Percentiles rank a stretch among this genome's conserved stretches.
Conservation (phyloP, 768 basidiomycete genomes). For the Rhizopogon vinicolor region DNA sequence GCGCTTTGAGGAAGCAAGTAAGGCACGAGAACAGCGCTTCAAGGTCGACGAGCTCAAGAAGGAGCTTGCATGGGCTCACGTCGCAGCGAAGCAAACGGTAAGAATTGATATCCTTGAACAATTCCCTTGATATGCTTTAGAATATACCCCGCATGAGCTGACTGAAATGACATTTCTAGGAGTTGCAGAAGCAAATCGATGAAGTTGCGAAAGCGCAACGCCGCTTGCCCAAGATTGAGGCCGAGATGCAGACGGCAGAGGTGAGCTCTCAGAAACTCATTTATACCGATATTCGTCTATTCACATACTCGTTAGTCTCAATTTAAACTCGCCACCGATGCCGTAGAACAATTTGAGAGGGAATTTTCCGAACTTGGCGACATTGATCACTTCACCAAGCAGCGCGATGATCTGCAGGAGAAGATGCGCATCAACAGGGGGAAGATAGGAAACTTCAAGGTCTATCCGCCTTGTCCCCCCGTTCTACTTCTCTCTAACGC, state of each 20-base stretch:
- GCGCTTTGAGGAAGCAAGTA: constrained; percentile 68
- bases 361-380: constrained; percentile 40
- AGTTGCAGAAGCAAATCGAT: constrained; percentile 37
- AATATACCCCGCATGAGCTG: background rate
- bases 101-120: constrained; percentile 12
- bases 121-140: background rate
- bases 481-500: constrained; percentile 2
- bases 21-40: constrained; percentile 65
- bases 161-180: constrained; percentile 22
- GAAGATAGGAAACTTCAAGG: constrained; percentile 40
- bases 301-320: constrained; percentile 21
- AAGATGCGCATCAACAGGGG: constrained; percentile 44
- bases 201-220: constrained; percentile 35
- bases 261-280: constrained; percentile 20
- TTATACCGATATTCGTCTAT: background rate
- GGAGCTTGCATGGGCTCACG: constrained; percentile 87
- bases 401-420: constrained; percentile 29
- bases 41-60: constrained; percentile 69
- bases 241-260: constrained; percentile 34
- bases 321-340: constrained; percentile 28
- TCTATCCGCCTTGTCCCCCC: constrained; percentile 20
- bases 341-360: constrained; percentile 34
- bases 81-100: constrained; percentile 64
- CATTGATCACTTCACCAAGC: constrained; percentile 39
- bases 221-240: constrained; percentile 36